Base-by-base conservation (phyloP, 805 yeast genomes). In the Candida ipomoeae region DNA sequence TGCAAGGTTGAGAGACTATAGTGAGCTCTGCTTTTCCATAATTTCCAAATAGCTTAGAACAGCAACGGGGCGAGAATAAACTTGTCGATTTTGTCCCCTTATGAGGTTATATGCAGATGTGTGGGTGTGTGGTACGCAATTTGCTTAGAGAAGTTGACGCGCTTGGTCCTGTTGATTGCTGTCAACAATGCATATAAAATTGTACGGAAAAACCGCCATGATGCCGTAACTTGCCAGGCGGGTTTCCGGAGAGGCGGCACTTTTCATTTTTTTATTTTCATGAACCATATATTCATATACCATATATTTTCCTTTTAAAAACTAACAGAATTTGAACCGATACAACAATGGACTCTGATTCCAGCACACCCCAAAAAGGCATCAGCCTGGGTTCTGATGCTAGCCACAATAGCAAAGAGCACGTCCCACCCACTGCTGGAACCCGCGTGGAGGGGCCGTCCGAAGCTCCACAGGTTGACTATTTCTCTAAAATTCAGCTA, bases 401-500 rank as follows among this genome's bases (percentile, higher is more conserved):
- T 34, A 42, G 38, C 38, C 31, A 32, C 15, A 34, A 11, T n/a
- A 15, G 31, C 34, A 15, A 21, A 8, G 38, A 33, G 8, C 38
- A 33, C n/a, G n/a, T 18, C 8, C 38, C 18, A 34, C 26, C 10
- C 8, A n/a, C 15, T 32, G 13, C 17, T 13, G 11, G 10, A 11
- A 20, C 13, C 17, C 33, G 20, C 6, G 3, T 23, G 17, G 38
- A 20, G 6, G 38, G 18, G 6, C 10, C 17, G 1, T 42, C 38
- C 3, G 3, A n/a, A n/a, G 32, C 37, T 42, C 31, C 45, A 11
- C 45, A 42, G 34, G 38, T 3, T 33, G 38, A 44, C 23, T 44
- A 35, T 26, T 34, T 44, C n/a, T 44, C 46, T 13, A 35, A 35
- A 44, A 35, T 44, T 6, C 46, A 44, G 6, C 21, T 44, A 26